Percentiles rank a stretch among this genome's conserved stretches.
These are phyloP conservation scores for Capsicum chinense DNA, from an alignment of 257 asterid species.

Conservation along the genomic window DNA sequence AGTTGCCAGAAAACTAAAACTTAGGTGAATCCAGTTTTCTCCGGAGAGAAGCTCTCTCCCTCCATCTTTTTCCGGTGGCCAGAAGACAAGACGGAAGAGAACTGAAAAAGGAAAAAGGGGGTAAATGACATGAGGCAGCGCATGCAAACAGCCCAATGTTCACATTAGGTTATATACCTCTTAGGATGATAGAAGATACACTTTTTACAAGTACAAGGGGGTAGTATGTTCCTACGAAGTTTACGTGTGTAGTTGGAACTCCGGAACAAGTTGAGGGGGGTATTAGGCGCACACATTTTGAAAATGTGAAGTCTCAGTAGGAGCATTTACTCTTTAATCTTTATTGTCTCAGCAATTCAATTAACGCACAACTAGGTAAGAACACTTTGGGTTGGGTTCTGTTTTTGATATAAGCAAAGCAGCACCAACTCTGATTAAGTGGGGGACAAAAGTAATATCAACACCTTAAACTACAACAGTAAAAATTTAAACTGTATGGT, in stretches of 20 bases:
- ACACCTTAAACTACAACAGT: too few species aligned
- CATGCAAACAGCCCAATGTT: not conserved
- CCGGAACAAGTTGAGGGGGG: not conserved
- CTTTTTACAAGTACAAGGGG: conserved; percentile 2
- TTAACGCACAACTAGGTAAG: too few species aligned
- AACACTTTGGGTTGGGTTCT: too few species aligned
- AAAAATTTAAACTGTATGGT: not conserved
- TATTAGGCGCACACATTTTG: too few species aligned
- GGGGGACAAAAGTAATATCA: too few species aligned
- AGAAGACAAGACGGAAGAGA: not conserved
- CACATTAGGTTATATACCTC: conserved; percentile 3
- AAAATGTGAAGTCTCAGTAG: too few species aligned
- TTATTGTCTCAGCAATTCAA: too few species aligned
- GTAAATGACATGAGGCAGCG: not conserved
- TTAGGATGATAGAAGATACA: not conserved
- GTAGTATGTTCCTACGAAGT: not conserved
- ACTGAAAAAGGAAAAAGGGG: not conserved
- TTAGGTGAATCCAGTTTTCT: not conserved
- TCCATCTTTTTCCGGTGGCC: not conserved
- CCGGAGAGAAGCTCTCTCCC: not conserved
- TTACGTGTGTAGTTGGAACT: not conserved
- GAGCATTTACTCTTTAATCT: too few species aligned
- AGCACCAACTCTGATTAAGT: too few species aligned
- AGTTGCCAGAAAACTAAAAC: not conserved
- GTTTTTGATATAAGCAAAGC: too few species aligned